Evolutionary conservation across 805 yeast genomes (phyloP), one percentile per base, ranked within the genome.

Genomic region (Starmerella bacillaris): DNA sequence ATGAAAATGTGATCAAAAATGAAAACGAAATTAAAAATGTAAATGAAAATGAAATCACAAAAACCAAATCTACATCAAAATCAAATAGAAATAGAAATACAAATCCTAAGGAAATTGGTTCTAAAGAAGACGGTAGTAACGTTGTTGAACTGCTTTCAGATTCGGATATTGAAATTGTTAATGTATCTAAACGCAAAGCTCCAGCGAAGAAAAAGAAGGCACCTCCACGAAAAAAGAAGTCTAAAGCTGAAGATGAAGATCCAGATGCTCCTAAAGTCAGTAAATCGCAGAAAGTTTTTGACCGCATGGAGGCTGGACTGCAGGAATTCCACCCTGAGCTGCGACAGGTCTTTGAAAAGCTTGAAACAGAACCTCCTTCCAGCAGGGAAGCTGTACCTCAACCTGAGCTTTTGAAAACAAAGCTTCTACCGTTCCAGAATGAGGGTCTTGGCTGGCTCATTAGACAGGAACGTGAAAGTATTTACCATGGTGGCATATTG

Each of bases 371-470:
- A 3, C 71, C 73, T 0, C 67, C 65, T 41, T 50, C 44, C 12
- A 28, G 36, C 12, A 27, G 35, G 4, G 38, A 24, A 1, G 41
- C 43, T 18, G 31, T 47, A 21, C 59, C 56, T 9, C 94, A 83
- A 49, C 96, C 98, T 0, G 65, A 60, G 1, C 83, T 78, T 7
- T 70, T 86, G 78, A 67, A 67, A 2, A 65, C 82, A 31, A 65
- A 64, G 20, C 56, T 89, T 26, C 61, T 89, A 20, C 96, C 95
- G 1, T 89, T 89, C 57, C 99, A 89, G 57, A 60, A 71, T 12
- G 99, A 89, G 59, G 98, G 98, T 15, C 61, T 89, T 32, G 69
- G 77, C 48, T 89, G 99, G 99, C 64, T 89, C 40, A 46, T 69
- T 11, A 64, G 70, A 33, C 96, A 86, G 57, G 96, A 86, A 51